Evolutionary conservation across 306 rosid species (phyloP).

Genomic region (Inga leiocalycina): DNA sequence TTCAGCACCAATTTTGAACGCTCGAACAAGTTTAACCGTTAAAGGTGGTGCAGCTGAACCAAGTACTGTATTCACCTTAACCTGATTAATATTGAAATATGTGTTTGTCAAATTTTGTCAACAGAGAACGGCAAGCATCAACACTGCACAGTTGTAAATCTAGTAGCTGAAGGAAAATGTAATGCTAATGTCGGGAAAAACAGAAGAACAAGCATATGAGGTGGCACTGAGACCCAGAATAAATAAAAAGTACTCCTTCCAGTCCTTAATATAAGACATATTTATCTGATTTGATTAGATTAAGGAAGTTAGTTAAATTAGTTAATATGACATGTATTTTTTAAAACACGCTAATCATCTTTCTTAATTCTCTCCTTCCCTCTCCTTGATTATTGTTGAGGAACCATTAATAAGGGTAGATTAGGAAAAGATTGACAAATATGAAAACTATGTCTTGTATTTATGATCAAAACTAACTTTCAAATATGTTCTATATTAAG

Average conservation of each 20-base stretch:
- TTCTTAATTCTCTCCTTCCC: too few relatives aligned
- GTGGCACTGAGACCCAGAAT: neutral
- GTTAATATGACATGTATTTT: too few relatives aligned
- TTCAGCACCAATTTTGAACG: slow-evolving; percentile 64
- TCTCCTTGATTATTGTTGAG: too few relatives aligned
- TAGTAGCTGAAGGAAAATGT: neutral
- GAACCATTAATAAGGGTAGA: too few relatives aligned
- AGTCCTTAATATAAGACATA: too few relatives aligned
- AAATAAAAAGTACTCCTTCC: neutral
- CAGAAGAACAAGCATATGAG: neutral
- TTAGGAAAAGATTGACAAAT: too few relatives aligned
- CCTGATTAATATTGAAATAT: slow-evolving; percentile 56
- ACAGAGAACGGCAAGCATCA: slow-evolving; percentile 24
- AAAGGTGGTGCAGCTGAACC: slow-evolving; percentile 91
- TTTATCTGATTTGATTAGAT: too few relatives aligned
- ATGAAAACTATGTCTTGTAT: too few relatives aligned
- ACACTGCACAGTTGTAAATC: neutral
- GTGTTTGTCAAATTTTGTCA: slow-evolving; percentile 26
- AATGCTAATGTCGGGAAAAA: neutral
- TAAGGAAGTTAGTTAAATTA: too few relatives aligned
- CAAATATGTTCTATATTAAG: too few relatives aligned
- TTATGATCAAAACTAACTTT: too few relatives aligned
- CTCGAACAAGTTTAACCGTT: slow-evolving; percentile 78
- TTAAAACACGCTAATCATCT: too few relatives aligned
- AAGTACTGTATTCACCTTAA: slow-evolving; percentile 83